Evolutionary conservation across 1,284 basidiomycete genomes (phyloP), one percentile per base, ranked within the genome.

Genomic region (Rhodofomes roseus): DNA sequence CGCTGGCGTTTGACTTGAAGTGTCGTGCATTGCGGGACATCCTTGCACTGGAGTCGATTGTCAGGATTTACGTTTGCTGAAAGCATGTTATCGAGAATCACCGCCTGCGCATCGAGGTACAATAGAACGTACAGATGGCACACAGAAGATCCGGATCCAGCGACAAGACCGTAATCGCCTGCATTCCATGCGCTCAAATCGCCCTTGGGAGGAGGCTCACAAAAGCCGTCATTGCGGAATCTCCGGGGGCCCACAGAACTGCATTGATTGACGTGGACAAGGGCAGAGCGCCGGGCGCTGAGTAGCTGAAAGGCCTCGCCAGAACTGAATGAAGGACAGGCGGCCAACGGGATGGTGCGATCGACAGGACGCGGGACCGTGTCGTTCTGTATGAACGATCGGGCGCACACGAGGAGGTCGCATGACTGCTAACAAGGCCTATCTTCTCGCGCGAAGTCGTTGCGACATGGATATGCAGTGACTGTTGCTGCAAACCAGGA

Each of bases 271-370:
- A 52, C 34, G 31, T 52, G 50, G 50, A 25, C 50, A 52, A 18
- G 50, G 50, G 34, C n/a, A 3, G 50, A 37, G 31, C 29, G 50
- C 31, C 34, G 31, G 23, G 50, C 50, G 50, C 50, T 52, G 31
- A 36, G 34, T 52, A 37, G 50, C 50, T 37, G 50, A 52, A 52
- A 52, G 50, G n/a, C 50, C 50, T 52, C 50, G 22, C 22, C 50
- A n/a, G 50, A 37, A 27, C 23, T 48, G 46, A 23, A 48, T 18
- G 46, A 29, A 48, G 25, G 18, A 22, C 31, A 36, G 18, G 20
- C 22, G 50, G 50, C 16, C 23, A n/a, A 34, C 31, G 22, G 50
- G 34, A 31, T 52, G 50, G 20, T 52, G 31, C 31, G 50, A 52
- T 52, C 50, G 50, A 52, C 50, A 52, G 31, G 23, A 23, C 18